Conservation (phyloP, 805 yeast genomes). For the Kuraishia borneana region DNA sequence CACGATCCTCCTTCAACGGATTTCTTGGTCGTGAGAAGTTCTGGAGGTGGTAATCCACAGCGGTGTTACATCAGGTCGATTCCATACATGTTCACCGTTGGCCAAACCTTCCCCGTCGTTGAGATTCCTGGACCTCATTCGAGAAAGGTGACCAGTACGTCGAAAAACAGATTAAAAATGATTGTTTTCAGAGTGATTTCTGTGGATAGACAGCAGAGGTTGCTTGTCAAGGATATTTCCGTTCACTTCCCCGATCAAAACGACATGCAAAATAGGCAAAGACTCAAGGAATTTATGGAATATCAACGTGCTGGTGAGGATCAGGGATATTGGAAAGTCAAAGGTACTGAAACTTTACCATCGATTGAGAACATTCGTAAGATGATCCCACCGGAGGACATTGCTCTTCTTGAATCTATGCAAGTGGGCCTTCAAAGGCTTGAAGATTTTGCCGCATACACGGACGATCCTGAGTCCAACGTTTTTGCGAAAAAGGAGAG, state of each 20-base stretch:
- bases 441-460: slow-evolving; percentile 64
- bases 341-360: slow-evolving; percentile 56
- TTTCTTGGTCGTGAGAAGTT: slow-evolving; percentile 67
- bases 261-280: slow-evolving; percentile 93
- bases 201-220: slow-evolving; percentile 57
- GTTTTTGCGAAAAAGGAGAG: slow-evolving; percentile 17
- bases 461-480: slow-evolving; percentile 17
- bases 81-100: slow-evolving; percentile 73
- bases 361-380: slow-evolving; percentile 63
- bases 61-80: slow-evolving; percentile 59
- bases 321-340: slow-evolving; percentile 91
- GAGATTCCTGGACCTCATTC: slow-evolving; percentile 98
- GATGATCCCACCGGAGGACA: slow-evolving; percentile 90
- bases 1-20: slow-evolving; percentile 77
- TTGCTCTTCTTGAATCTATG: slow-evolving; percentile 80
- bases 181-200: slow-evolving; percentile 82
- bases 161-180: slow-evolving; percentile 87
- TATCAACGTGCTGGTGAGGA: slow-evolving; percentile 90
- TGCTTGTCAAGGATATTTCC: slow-evolving; percentile 79
- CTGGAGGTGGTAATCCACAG: slow-evolving; percentile 64
- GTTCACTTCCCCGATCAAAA: slow-evolving; percentile 93
- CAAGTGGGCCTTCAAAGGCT: slow-evolving; percentile 83
- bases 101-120: slow-evolving; percentile 86
- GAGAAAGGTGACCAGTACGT: slow-evolving; percentile 86
- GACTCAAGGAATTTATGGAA: slow-evolving; percentile 95